Base-by-base conservation (phyloP, 2,329 filamentous ascomycete species). In the Metarhizium album region DNA sequence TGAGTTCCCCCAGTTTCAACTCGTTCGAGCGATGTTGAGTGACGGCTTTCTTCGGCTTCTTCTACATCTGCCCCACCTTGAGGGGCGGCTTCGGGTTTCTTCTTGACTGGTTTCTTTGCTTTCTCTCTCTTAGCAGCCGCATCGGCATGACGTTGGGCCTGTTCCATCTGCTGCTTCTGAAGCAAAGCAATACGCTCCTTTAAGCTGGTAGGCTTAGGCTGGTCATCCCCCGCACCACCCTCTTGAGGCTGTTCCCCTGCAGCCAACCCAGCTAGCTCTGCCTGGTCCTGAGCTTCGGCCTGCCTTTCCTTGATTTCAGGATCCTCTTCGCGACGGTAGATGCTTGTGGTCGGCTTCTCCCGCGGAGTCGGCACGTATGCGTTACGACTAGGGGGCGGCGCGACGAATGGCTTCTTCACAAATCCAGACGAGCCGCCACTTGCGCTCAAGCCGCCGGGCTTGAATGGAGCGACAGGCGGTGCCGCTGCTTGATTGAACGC, bases 361-460 rank as follows among this genome's bases (percentile, higher is more conserved):
- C 83, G 80, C 29, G 78, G 75, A 3, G 87, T 83, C 23, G 93
- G 88, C 9, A 98, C 78, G 62, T 88, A 98, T 23, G 91, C 86
- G 71, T 96, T 86, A 58, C 89, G 86, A 67, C 90, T 95, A 1
- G 93, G 93, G 18, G 93, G 93, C 48, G 93, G 90, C 3, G 93
- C 88, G 51, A 98, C 90, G 61, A 96, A 98, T 0, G 91, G 90
- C 69, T 97, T 97, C 76, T 91, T 96, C 68, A 98, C 83, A 63
- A 97, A 97, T 49, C 76, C 76, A 55, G 77, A 76, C 46, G 78
- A 73, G 52, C 79, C 55, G 18, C 62, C 53, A 42, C 76, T 76
- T 29, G 76, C 72, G 52, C 75, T 69, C 24, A 84, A 70, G 2
- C 81, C 81, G 53, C 78, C 76, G 20, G 90, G 88, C 64, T 95